These are phyloP conservation scores for Globisporangium uncinulatum DNA, from an alignment of 352 stramenopile species.

Conservation along the genomic window DNA sequence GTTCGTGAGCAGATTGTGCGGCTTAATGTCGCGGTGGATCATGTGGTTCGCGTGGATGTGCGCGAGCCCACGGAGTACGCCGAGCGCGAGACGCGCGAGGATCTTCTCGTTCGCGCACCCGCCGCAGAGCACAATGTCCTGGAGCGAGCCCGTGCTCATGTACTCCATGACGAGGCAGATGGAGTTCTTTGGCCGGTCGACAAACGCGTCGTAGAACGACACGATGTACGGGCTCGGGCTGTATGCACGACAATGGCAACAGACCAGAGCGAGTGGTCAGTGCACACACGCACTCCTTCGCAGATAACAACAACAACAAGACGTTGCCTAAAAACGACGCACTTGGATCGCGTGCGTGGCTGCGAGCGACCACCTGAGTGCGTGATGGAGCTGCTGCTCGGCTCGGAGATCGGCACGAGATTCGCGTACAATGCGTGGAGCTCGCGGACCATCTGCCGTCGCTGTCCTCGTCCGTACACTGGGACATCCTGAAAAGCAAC, in stretches of 20 bases:
- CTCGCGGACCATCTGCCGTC: slow-evolving; percentile 87
- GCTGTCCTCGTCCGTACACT: slow-evolving; percentile 78
- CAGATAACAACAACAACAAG: not conserved
- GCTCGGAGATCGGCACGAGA: slow-evolving; percentile 67
- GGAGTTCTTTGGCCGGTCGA: slow-evolving; percentile 82
- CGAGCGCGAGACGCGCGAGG: slow-evolving; percentile 58
- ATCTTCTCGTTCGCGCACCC: slow-evolving; percentile 84
- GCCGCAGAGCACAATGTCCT: slow-evolving; percentile 83
- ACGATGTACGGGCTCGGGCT: slow-evolving; percentile 88
- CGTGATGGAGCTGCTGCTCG: slow-evolving; percentile 19
- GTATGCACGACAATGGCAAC: no score
- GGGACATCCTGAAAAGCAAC: slow-evolving; percentile 54
- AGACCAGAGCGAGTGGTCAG: no score
- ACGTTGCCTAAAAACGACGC: slow-evolving; percentile 2
- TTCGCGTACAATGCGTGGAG: slow-evolving; percentile 88
- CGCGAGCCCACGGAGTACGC: slow-evolving; percentile 69
- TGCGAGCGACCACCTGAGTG: slow-evolving; percentile 9
- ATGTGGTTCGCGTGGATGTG: slow-evolving; percentile 88
- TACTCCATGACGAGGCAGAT: slow-evolving; percentile 93
- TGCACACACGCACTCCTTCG: no score
- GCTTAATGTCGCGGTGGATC: slow-evolving; percentile 92
- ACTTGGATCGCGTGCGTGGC: slow-evolving; percentile 23
- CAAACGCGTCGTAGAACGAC: slow-evolving; percentile 91
- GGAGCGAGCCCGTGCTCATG: slow-evolving; percentile 88
- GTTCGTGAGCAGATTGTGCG: slow-evolving; percentile 88